These are phyloP conservation scores for Suillus placidus DNA, from an alignment of 768 basidiomycete species.

Conservation along the genomic window DNA sequence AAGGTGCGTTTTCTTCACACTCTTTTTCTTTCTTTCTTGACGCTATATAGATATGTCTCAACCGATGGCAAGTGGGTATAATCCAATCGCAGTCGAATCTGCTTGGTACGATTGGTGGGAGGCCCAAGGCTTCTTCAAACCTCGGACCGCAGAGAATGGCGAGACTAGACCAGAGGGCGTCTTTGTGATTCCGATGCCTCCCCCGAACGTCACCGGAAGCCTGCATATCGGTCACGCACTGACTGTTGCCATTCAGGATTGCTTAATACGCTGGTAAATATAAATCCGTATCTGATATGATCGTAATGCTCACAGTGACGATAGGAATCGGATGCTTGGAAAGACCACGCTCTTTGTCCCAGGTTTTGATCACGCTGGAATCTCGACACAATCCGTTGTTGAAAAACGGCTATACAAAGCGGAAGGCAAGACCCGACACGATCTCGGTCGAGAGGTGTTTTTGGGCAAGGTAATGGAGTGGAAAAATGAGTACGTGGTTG, in stretches of 20 bases:
- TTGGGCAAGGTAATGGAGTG: slow-evolving; percentile 90
- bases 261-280: slow-evolving; percentile 82
- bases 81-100: slow-evolving; percentile 91
- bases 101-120: slow-evolving; percentile 99
- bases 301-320: neutral
- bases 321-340: slow-evolving; percentile 94
- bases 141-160: slow-evolving; percentile 60
- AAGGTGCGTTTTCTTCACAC: slow-evolving; percentile 55
- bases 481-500: slow-evolving; percentile 85
- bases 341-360: slow-evolving; percentile 89
- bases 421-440: slow-evolving; percentile 82
- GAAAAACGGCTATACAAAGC: slow-evolving; percentile 89
- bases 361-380: slow-evolving; percentile 98
- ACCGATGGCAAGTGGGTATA: slow-evolving; percentile 92
- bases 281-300: neutral
- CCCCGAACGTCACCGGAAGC: slow-evolving; percentile 95
- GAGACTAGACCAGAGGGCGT: slow-evolving; percentile 61
- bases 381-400: slow-evolving; percentile 97
- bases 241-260: slow-evolving; percentile 89
- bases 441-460: slow-evolving; percentile 93
- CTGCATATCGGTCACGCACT: slow-evolving; percentile 96
- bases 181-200: slow-evolving; percentile 89
- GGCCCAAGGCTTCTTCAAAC: slow-evolving; percentile 87
- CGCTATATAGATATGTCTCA: slow-evolving; percentile 68
- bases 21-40: slow-evolving; percentile 7